These are phyloP conservation scores for Mycena rosella DNA, from an alignment of 768 basidiomycete species.

Conservation along the genomic window DNA sequence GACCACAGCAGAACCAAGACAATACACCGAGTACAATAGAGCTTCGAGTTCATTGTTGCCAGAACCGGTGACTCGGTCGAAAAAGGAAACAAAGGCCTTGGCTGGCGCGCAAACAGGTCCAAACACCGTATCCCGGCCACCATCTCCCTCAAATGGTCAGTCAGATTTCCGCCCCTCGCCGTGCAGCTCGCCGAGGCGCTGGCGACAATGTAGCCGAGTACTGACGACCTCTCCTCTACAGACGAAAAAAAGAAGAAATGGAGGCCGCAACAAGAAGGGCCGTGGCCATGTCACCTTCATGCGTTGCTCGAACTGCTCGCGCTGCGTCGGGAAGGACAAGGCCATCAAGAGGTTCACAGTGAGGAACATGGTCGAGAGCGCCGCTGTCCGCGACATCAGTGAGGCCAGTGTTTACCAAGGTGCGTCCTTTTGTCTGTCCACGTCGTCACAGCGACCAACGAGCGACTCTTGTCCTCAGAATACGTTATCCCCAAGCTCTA, in stretches of 20 bases:
- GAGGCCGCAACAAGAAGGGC: conserved; percentile 99
- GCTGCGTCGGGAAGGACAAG: conserved; percentile 98
- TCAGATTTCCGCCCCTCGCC: no score
- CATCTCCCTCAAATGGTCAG: no score
- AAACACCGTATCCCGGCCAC: no score
- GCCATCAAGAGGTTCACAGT: conserved; percentile 99
- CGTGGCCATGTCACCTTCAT: conserved; percentile 96
- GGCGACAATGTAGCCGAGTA: no score
- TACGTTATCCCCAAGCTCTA: conserved; percentile 97
- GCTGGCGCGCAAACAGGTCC: no score
- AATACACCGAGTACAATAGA: background rate
- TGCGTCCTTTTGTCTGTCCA: background rate
- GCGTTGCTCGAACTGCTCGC: conserved; percentile 99
- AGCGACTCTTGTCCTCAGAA: conserved; percentile 61
- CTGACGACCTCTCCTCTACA: conserved; percentile 48
- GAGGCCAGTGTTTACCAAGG: conserved; percentile 95
- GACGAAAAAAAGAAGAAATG: conserved; percentile 99
- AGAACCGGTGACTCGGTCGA: no score
- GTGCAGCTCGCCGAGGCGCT: no score
- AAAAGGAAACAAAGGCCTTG: no score
- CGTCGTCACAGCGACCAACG: background rate
- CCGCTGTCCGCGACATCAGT: conserved; percentile 96
- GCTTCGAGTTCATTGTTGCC: no score
- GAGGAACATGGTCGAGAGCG: conserved; percentile 99
- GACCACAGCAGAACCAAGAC: no score